These are phyloP conservation scores for Cystobasidiaceae sp. DNA, from an alignment of 1,284 basidiomycete genomes.

Conservation along the genomic window DNA sequence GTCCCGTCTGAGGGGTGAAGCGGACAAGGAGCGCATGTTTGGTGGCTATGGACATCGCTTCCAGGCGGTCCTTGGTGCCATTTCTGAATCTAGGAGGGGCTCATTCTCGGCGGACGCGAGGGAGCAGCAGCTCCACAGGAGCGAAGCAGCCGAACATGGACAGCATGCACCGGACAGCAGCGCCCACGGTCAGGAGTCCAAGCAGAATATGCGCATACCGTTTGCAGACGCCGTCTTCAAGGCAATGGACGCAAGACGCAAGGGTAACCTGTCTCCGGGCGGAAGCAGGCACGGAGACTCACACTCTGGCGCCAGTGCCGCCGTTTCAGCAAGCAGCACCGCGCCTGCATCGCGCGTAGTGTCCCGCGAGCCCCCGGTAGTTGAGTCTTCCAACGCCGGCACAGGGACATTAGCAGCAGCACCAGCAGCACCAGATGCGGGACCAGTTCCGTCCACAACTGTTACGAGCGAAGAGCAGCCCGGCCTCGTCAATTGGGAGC, in stretches of 20 bases:
- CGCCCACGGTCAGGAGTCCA: no score
- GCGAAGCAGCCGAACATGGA: neutral
- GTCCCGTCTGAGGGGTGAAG: constrained; percentile 7
- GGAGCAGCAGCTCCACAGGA: neutral
- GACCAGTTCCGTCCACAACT: no score
- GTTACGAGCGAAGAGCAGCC: no score
- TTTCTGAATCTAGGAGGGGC: constrained; percentile 14
- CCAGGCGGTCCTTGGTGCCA: constrained; percentile 17
- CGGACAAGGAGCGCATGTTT: constrained; percentile 31
- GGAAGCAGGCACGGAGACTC: neutral
- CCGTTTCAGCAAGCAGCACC: no score
- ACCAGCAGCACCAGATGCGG: no score
- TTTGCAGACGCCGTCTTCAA: constrained; percentile 25
- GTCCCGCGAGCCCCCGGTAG: no score
- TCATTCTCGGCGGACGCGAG: constrained; percentile 18
- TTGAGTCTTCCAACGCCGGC: no score
- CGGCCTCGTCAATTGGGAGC: constrained; percentile 4
- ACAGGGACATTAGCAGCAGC: no score
- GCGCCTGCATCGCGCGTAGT: no score
- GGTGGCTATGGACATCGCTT: constrained; percentile 5
- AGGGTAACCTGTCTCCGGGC: neutral
- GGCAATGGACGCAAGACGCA: constrained; percentile 16
- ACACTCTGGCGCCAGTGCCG: neutral
- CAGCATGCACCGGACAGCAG: neutral
- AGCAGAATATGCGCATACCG: no score